Conservation (phyloP, 805 yeast species). For the Kluyveromyces lactis region DNA sequence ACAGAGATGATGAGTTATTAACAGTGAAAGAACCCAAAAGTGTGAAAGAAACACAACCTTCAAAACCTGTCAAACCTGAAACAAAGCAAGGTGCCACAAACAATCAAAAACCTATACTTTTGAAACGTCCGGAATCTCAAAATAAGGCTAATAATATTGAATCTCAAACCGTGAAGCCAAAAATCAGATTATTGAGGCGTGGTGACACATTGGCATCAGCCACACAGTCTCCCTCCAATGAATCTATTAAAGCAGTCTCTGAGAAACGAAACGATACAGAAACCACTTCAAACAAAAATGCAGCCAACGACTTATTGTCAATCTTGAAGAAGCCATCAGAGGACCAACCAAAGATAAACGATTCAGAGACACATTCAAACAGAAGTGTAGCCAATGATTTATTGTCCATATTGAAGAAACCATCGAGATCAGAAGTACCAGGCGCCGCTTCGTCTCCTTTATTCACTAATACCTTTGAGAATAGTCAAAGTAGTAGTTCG, state of each 20-base stretch:
- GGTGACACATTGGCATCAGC: conserved; percentile 25
- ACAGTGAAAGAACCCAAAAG: not conserved
- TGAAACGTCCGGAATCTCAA: conserved; percentile 13
- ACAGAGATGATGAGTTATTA: conserved; percentile 5
- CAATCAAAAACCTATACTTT: conserved; percentile 12
- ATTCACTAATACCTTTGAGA: not conserved
- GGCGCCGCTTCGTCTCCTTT: not conserved
- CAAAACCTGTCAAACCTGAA: conserved; percentile 7
- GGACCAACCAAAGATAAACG: no score
- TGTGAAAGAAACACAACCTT: not conserved
- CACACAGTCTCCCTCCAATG: no score
- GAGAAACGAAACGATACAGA: no score
- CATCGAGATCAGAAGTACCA: not conserved
- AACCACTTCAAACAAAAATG: not conserved
- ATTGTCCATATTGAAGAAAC: not conserved
- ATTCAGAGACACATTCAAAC: not conserved
- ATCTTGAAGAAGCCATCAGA: no score
- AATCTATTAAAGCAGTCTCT: no score
- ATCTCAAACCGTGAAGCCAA: conserved; percentile 19
- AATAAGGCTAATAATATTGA: not conserved
- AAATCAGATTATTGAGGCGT: conserved; percentile 30
- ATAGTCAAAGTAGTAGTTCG: not conserved
- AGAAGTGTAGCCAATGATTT: not conserved
- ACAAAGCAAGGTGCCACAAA: not conserved
- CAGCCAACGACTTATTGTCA: no score